Evolutionary conservation across 176 grass and related monocot genomes (phyloP).

Genomic region (Oryza meridionalis): DNA sequence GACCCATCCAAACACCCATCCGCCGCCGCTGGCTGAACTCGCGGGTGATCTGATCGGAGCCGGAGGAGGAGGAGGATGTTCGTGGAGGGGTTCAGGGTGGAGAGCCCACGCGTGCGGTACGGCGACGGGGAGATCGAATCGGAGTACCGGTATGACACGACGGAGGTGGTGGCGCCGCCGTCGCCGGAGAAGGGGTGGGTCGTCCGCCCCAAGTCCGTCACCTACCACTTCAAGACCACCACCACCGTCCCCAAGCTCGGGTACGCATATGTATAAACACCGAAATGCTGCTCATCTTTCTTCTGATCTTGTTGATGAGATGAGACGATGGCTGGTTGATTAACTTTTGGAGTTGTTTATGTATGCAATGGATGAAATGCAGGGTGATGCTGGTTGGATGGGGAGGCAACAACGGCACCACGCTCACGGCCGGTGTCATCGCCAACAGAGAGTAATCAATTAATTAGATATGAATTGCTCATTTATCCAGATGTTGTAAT

Average conservation of each 20-base stretch:
- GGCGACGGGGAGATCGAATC: slow-evolving; percentile 73
- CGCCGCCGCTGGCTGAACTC: neutral
- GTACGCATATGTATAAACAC: slow-evolving; percentile 40
- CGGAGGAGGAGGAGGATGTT: slow-evolving; percentile 52
- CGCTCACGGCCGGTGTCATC: slow-evolving; percentile 68
- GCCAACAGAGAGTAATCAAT: slow-evolving; percentile 62
- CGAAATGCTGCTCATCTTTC: too few species aligned
- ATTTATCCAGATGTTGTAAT: too few species aligned
- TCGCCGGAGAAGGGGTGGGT: slow-evolving; percentile 57
- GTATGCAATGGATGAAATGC: neutral
- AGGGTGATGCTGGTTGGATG: slow-evolving; percentile 82
- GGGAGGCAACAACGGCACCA: slow-evolving; percentile 77
- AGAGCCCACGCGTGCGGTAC: slow-evolving; percentile 75
- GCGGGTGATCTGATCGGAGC: neutral
- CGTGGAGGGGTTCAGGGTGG: slow-evolving; percentile 76
- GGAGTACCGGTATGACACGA: slow-evolving; percentile 84
- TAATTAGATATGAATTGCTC: neutral
- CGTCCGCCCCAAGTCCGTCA: slow-evolving; percentile 71
- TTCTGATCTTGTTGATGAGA: too few species aligned
- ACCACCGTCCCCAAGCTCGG: slow-evolving; percentile 79
- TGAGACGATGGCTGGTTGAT: neutral
- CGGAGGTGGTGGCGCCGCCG: slow-evolving; percentile 71
- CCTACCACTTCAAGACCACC: slow-evolving; percentile 84
- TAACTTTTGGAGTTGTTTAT: neutral
- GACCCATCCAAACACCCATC: neutral